phyloP scores from a whole-genome alignment of 495 filamentous ascomycete species.

The Trichocladium uniseriatum region DNA sequence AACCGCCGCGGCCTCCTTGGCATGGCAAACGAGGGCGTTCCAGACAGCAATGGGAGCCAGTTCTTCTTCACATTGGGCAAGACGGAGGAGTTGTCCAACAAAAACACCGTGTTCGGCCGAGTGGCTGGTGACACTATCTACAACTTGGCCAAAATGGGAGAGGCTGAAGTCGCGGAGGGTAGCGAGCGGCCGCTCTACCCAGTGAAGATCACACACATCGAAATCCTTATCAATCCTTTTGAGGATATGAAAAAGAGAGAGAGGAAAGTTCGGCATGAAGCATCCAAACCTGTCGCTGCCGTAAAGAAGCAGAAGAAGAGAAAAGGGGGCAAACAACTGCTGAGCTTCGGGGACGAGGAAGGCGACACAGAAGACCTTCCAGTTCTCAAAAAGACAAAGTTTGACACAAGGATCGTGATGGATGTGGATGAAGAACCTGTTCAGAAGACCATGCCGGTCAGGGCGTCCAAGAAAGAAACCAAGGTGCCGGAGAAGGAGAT shows the following conservation, averaged over 20 bases:
- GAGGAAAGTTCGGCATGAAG: slow-evolving; percentile 34
- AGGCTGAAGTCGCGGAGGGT: slow-evolving; percentile 70
- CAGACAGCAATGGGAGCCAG: slow-evolving; percentile 83
- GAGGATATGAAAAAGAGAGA: slow-evolving; percentile 74
- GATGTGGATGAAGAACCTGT: slow-evolving; percentile 36
- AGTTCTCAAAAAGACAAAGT: slow-evolving; percentile 79
- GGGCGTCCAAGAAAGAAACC: slow-evolving; percentile 24
- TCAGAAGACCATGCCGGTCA: slow-evolving; percentile 18
- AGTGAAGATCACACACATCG: slow-evolving; percentile 63
- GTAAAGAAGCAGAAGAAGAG: slow-evolving; percentile 69
- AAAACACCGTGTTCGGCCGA: slow-evolving; percentile 90
- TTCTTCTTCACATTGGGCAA: slow-evolving; percentile 90
- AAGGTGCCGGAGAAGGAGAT: slow-evolving; percentile 26
- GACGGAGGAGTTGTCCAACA: slow-evolving; percentile 72
- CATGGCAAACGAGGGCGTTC: slow-evolving; percentile 74
- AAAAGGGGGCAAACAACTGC: slow-evolving; percentile 65
- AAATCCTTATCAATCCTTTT: slow-evolving; percentile 85
- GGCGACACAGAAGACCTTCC: slow-evolving; percentile 55
- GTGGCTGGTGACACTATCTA: slow-evolving; percentile 92
- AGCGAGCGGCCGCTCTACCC: slow-evolving; percentile 85
- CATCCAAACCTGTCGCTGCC: slow-evolving; percentile 25
- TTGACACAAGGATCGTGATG: slow-evolving; percentile 74
- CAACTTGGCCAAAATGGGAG: slow-evolving; percentile 86
- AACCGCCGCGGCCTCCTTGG: slow-evolving; percentile 84
- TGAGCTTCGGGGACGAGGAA: slow-evolving; percentile 88